Evolutionary conservation across 164 flowering plant genomes (phyloP), one percentile per base, ranked within the genome.

Genomic region (Piper longum): DNA sequence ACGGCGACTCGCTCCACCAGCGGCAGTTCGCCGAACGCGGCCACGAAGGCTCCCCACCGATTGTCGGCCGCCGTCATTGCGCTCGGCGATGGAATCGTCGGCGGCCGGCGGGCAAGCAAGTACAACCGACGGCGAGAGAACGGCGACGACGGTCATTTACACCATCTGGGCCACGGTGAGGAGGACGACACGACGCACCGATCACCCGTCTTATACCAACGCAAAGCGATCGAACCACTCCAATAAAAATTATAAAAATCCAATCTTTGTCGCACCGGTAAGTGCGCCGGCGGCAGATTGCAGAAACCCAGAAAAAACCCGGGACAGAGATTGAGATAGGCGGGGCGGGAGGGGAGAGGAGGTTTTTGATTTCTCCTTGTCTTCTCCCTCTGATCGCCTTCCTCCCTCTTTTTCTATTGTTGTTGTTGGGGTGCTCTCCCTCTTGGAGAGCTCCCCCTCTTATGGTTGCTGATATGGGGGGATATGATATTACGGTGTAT

Each of bases 1-100:
- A 93, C 58, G 19, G 95, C 78, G 11, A 79, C 52, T 2, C 80
- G 70, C 42, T 93, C 99, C 70, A 83, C 70, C 11, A 78, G 7
- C 16, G 92, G 89, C 67, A 89, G 73, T 16, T 74, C 80, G 43
- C 57, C 71, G 67, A 86, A 71, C 19, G 74, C 74, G 26, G 64
- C 64, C 62, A 70, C 54, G 54, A 77, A 63, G 60, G 69, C 4
- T 26, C 54, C 52, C 43, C 72, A 62, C 39, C 55, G 42, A 56
- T 64, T 42, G 67, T 73, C 17, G 42, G 54, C 9, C 72, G 70
- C 84, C 85, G 82, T 84, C 52, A 69, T 67, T 59, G 71, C 12
- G 43, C 36, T 64, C 61, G 55, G 41, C 62, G 54, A 44, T 57
- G 42, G 11, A 69, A 68, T 60, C 39, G 64, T 63, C 62, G 58